Base-by-base conservation (phyloP, 1,284 basidiomycete species). In the Cutaneotrichosporon sp. region DNA sequence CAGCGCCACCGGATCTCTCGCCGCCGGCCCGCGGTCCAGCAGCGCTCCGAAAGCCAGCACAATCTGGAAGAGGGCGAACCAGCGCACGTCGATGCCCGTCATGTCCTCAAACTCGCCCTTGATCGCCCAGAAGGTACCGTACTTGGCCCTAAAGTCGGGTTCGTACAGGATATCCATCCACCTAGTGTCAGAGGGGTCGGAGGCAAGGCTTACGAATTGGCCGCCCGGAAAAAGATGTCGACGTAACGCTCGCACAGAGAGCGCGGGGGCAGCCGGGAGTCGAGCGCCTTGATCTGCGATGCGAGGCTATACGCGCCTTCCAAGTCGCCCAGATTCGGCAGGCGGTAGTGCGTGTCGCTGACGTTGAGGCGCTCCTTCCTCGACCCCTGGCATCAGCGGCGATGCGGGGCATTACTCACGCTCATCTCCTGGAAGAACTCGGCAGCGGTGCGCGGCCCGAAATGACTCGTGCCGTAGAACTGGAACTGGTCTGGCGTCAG, bases 21-120 rank as follows among this genome's bases (percentile, higher is more conserved):
- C 52, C 5, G 34, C 51, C 7, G 37, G 29, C 10, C 37, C 37
- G 10, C 50, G 43, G 17, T 54, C 56, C 6, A 70, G 60, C 12
- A 70, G 37, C 8, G 61, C 59, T 1, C 67, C 67, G 19, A 66
- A 67, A 3, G 66, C 64, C 1, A 67, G 51, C 8, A 67, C 54
- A 22, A 62, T 62, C 35, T 64, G 58, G 20, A 70, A 47, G n/a
- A 70, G 58, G 1, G 63, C 60, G 10, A 70, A 49, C 53, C 63
- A 61, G 10, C 66, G 61, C 24, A 67, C 52, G 32, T 70, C 67
- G 41, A 65, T 57, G 10, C 56, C 37, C 7, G 53, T 47, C n/a
- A 63, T 55, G 34, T 57, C 62, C 33, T 65, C 59, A 19, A 54
- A 58, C 29, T 63, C 59, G 54, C 55, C 52, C 10, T 54, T 54